phyloP scores from a whole-genome alignment of 352 stramenopile genomes.

The Pythium biforme region DNA sequence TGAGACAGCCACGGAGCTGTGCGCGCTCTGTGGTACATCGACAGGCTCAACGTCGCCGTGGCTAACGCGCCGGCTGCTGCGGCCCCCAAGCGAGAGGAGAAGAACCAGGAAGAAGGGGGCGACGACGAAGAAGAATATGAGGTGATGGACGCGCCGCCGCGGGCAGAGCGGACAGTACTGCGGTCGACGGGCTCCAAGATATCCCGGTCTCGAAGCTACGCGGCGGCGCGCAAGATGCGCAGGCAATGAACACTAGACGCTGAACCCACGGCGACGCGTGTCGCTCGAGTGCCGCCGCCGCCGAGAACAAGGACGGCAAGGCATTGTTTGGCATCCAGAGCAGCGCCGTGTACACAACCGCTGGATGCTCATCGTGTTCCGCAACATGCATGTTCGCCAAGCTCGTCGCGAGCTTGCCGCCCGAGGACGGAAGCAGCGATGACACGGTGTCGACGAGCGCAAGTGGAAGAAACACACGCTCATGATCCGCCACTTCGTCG shows the following conservation, averaged over 20 bases:
- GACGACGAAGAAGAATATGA: slow-evolving; percentile 41
- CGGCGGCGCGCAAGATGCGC: too few relatives aligned
- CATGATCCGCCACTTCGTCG: slow-evolving; percentile 91
- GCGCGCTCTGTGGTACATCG: slow-evolving; percentile 66
- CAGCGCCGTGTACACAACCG: slow-evolving; percentile 94
- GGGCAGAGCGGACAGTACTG: too few relatives aligned
- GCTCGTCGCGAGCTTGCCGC: slow-evolving; percentile 51
- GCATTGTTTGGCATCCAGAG: slow-evolving; percentile 92
- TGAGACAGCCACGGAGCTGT: slow-evolving; percentile 70
- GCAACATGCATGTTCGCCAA: slow-evolving; percentile 84
- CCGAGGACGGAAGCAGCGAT: slow-evolving; percentile 33
- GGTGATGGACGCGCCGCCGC: slow-evolving; percentile 22
- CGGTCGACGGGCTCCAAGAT: too few relatives aligned
- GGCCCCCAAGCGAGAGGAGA: slow-evolving; percentile 29
- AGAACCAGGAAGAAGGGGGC: slow-evolving; percentile 36
- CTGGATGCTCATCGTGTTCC: slow-evolving; percentile 94
- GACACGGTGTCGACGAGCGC: slow-evolving; percentile 62
- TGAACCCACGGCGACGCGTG: slow-evolving; percentile 93
- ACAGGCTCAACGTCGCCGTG: slow-evolving; percentile 41
- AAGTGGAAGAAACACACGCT: slow-evolving; percentile 81
- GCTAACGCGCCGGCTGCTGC: slow-evolving; percentile 10
- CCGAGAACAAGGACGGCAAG: slow-evolving; percentile 62
- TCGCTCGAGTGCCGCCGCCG: slow-evolving; percentile 87
- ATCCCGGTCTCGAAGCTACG: too few relatives aligned
- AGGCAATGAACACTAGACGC: too few relatives aligned